A percentile compares a stretch with the other conserved stretches of the same genome.
phyloP scores from a whole-genome alignment of 2,329 filamentous ascomycete species.

The Plenodomus biglobosus region DNA sequence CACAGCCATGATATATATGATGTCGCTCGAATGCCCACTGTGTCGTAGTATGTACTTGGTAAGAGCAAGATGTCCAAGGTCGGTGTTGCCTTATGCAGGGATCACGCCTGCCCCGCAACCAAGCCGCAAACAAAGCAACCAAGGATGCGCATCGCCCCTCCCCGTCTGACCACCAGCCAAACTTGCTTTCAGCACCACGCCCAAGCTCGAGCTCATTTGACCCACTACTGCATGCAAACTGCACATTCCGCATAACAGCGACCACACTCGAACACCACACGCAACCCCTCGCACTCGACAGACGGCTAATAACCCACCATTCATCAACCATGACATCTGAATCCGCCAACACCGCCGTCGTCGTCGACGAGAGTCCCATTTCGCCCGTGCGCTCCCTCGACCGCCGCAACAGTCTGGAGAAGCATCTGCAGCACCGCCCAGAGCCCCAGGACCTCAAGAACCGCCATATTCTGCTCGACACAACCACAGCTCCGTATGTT shows the following conservation, averaged over 20 bases:
- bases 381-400: slow-evolving; percentile 54
- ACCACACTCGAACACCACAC: no score
- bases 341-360: neutral
- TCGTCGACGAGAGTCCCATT: slow-evolving; percentile 46
- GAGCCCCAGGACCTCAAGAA: slow-evolving; percentile 66
- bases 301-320: neutral
- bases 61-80: slow-evolving; percentile 5
- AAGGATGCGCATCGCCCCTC: slow-evolving; percentile 8
- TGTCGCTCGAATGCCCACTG: no score
- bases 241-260: slow-evolving; percentile 3
- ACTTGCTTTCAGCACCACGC: slow-evolving; percentile 14
- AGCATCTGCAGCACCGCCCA: slow-evolving; percentile 52
- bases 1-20: slow-evolving; percentile 5
- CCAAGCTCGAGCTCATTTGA: neutral
- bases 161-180: slow-evolving; percentile 7
- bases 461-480: slow-evolving; percentile 67
- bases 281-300: slow-evolving; percentile 3
- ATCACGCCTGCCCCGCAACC: slow-evolving; percentile 26
- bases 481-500: slow-evolving; percentile 66
- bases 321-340: slow-evolving; percentile 26
- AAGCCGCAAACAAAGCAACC: slow-evolving; percentile 17
- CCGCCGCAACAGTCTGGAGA: slow-evolving; percentile 59
- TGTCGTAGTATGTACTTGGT: no score
- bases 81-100: slow-evolving; percentile 23
- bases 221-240: slow-evolving; percentile 1